Conservation (phyloP, 345 rosid species). For the Eucalyptus regnans region DNA sequence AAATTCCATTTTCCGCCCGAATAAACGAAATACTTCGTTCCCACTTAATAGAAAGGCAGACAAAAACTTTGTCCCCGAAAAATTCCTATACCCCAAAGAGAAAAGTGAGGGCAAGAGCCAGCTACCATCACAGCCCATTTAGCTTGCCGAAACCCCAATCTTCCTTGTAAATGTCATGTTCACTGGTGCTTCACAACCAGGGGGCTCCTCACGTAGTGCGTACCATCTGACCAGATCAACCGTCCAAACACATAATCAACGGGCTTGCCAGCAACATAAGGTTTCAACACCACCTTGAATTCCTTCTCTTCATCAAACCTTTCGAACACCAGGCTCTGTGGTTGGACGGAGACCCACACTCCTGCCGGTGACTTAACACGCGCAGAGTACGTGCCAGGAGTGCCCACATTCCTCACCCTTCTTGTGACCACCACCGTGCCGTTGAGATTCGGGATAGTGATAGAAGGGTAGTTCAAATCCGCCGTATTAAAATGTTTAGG, state of each 20-base stretch:
- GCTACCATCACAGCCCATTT: background rate
- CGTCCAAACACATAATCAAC: slow-evolving; percentile 10
- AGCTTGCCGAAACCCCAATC: background rate
- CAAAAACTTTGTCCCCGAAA: background rate
- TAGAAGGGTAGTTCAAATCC: slow-evolving; percentile 36
- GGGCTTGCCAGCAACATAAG: background rate
- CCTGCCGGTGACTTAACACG: slow-evolving; percentile 1
- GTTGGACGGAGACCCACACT: slow-evolving; percentile 6
- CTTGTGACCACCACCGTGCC: background rate
- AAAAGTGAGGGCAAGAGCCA: background rate
- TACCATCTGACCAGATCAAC: slow-evolving; percentile 28
- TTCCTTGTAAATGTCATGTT: background rate
- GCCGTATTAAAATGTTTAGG: background rate
- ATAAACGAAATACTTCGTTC: background rate
- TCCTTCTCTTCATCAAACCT: slow-evolving; percentile 13
- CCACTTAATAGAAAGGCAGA: background rate
- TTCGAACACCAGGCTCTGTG: slow-evolving; percentile 1
- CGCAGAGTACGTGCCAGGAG: slow-evolving; percentile 14
- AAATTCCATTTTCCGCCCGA: background rate
- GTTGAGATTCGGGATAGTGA: slow-evolving; percentile 1
- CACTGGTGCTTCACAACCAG: background rate
- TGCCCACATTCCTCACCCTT: slow-evolving; percentile 24
- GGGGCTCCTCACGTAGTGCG: slow-evolving; percentile 31
- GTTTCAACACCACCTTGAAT: slow-evolving; percentile 8
- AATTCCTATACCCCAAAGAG: background rate